Percentiles rank a stretch among this genome's conserved stretches.
These are phyloP conservation scores for Boletus coccyginus DNA, from an alignment of 768 basidiomycete genomes.

Conservation along the genomic window DNA sequence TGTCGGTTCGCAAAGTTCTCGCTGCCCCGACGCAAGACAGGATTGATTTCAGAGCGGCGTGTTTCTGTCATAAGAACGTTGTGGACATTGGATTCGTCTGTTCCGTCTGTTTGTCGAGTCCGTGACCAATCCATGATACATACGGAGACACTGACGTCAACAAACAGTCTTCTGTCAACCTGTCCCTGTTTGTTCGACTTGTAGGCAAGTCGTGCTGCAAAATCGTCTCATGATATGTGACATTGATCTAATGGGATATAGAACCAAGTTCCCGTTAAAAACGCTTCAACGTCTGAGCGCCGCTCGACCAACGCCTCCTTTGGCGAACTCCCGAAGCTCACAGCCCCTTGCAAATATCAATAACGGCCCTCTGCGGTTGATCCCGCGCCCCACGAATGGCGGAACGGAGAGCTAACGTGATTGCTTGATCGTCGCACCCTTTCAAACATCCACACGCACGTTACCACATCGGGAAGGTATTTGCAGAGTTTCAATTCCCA, in stretches of 20 bases:
- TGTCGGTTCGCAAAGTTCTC: constrained; percentile 69
- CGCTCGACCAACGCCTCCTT: constrained; percentile 42
- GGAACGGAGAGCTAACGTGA: constrained; percentile 14
- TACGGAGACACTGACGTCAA: constrained; percentile 7
- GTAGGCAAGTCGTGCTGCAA: constrained; percentile 58
- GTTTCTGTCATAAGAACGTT: constrained; percentile 98
- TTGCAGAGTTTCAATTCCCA: neutral
- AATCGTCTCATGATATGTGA: neutral
- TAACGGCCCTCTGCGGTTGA: constrained; percentile 26
- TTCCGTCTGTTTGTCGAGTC: constrained; percentile 97
- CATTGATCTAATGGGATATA: constrained; percentile 30
- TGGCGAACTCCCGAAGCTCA: constrained; percentile 27
- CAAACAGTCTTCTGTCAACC: constrained; percentile 87
- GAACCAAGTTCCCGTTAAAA: constrained; percentile 94
- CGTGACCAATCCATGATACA: constrained; percentile 27
- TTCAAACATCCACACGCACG: neutral
- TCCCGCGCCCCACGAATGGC: constrained; percentile 15
- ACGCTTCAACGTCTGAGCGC: constrained; percentile 81
- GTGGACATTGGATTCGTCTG: constrained; percentile 97
- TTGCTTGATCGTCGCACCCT: neutral
- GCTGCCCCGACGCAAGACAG: constrained; percentile 91
- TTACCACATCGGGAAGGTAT: neutral
- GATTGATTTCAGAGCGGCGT: constrained; percentile 95
- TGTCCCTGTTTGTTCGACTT: constrained; percentile 90
- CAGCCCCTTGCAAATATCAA: constrained; percentile 35